phyloP scores from a whole-genome alignment of 2,329 filamentous ascomycete genomes.

The Trichoderma koningii region DNA sequence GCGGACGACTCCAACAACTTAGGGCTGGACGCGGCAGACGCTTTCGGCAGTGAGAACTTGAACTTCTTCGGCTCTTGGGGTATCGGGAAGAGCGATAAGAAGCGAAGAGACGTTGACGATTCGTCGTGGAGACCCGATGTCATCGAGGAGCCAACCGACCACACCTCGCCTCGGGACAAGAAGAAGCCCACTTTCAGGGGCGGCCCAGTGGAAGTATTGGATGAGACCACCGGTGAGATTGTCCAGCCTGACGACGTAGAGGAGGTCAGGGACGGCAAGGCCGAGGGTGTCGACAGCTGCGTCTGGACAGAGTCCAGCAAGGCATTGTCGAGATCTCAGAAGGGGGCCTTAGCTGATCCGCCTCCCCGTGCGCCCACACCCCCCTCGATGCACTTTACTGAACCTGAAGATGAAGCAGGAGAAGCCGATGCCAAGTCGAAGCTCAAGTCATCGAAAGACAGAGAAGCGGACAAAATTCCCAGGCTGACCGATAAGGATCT shows the following conservation, averaged over 20 bases:
- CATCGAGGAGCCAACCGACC: constrained; percentile 49
- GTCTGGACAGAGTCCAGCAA: constrained; percentile 47
- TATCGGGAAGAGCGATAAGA: constrained; percentile 54
- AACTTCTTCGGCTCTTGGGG: constrained; percentile 61
- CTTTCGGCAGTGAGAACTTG: constrained; percentile 51
- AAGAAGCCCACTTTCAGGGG: constrained; percentile 54
- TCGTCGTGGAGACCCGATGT: constrained; percentile 44
- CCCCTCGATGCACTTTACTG: constrained; percentile 50
- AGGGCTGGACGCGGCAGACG: constrained; percentile 38
- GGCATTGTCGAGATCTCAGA: constrained; percentile 48
- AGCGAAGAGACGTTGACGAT: constrained; percentile 40
- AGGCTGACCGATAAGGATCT: constrained; percentile 55
- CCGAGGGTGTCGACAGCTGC: constrained; percentile 47
- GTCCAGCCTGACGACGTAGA: constrained; percentile 50
- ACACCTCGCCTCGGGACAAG: constrained; percentile 46
- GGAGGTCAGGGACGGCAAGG: constrained; percentile 47
- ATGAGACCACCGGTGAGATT: constrained; percentile 50
- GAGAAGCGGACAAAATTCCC: constrained; percentile 39
- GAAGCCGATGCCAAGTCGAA: constrained; percentile 44
- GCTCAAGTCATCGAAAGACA: constrained; percentile 44
- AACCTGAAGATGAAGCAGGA: constrained; percentile 40
- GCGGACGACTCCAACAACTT: constrained; percentile 35
- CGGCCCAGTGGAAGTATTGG: constrained; percentile 50
- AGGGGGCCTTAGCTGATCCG: constrained; percentile 45
- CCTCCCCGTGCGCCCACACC: constrained; percentile 53